Evolutionary conservation across 139 green algal genomes (phyloP), one percentile per base, ranked within the genome.

Genomic region (Chlamydomonas schloesseri): DNA sequence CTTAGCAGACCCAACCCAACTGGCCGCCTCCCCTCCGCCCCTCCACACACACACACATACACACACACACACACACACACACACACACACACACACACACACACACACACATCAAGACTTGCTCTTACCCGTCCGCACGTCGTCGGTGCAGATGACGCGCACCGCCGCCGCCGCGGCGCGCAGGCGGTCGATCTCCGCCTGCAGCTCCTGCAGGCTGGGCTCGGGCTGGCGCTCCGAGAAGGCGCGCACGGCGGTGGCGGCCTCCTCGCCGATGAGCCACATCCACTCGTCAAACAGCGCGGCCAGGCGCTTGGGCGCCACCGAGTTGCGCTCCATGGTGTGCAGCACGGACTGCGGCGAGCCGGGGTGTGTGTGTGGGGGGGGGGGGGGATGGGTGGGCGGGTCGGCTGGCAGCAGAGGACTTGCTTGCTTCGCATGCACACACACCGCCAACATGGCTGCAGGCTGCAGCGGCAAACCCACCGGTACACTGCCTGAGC

Each of bases 61-160:
- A 5, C 6, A 5, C 6, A 50, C 42, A 8, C 42, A n/a, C 42
- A 50, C 42, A 8, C 42, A 5, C 42, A 5, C 42, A 50, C 42
- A 50, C 42, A 8, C 42, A 5, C 42, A 50, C 42, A n/a, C 42
- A 50, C 42, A 8, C 62, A 3, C 31, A 57, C 86, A 0, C 79
- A 88, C 42, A 50, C 42, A 8, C 62, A 3, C 31, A 57, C 86
- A 0, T 73, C n/a, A n/a, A n/a, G n/a, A n/a, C n/a, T n/a, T n/a
- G n/a, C n/a, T n/a, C n/a, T n/a, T n/a, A 88, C 91, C 91, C 42
- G 93, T 95, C 29, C 90, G 88, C 37, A 97, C 93, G 36, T 92
- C 74, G 74, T 94, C 81, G 1, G 82, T 93, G 82, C 91, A 95
- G 15, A 90, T 79, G 3, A 83, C 42, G 0, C 87, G 77, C 13